A percentile compares a stretch with the other conserved stretches of the same genome.
Evolutionary conservation across 345 rosid species (phyloP).

Genomic region (Salix viminalis): DNA sequence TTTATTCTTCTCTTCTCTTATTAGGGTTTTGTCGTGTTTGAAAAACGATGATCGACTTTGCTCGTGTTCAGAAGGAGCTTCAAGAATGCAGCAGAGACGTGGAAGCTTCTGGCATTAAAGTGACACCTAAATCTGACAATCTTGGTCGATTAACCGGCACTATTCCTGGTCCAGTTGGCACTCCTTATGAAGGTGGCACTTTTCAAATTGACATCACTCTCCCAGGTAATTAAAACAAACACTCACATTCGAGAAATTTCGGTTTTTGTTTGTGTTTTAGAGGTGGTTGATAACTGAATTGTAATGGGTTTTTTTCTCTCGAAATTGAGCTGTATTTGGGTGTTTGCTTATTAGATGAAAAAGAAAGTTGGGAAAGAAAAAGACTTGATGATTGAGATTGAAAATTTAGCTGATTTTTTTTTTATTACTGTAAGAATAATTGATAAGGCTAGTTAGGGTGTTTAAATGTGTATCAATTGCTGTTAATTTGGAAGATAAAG

Average conservation of each 20-base stretch:
- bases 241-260: neutral
- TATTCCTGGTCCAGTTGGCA: slow-evolving; percentile 78
- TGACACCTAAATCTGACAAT: slow-evolving; percentile 65
- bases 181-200: slow-evolving; percentile 93
- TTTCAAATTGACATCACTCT: slow-evolving; percentile 81
- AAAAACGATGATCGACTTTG: slow-evolving; percentile 59
- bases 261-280: neutral
- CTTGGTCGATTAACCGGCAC: slow-evolving; percentile 69
- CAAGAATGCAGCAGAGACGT: slow-evolving; percentile 76
- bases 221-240: slow-evolving; percentile 39
- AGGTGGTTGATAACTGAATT: neutral
- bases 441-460: neutral
- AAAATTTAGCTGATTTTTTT: neutral
- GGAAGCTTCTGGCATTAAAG: slow-evolving; percentile 67
- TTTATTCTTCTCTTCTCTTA: neutral
- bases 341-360: neutral
- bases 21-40: neutral
- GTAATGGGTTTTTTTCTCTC: neutral
- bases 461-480: neutral
- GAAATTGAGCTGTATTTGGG: neutral
- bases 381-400: neutral
- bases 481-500: neutral
- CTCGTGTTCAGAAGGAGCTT: slow-evolving; percentile 89
- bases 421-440: neutral
- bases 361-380: neutral